Conservation (phyloP, 1,139 yeast species). For the Debaryomyces sp. region DNA sequence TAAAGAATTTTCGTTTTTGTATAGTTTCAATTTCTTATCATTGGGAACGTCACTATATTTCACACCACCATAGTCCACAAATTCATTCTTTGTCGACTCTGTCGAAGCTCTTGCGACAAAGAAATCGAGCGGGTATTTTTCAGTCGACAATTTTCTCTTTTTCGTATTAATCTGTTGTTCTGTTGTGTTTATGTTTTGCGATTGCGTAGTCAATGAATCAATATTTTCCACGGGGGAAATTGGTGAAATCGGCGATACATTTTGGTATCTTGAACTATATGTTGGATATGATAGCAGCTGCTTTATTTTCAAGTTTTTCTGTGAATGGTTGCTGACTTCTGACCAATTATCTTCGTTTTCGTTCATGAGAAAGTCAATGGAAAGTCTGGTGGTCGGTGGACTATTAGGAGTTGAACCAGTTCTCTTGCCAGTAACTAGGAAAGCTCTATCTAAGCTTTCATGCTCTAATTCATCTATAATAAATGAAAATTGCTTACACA, state of each 20-base stretch:
- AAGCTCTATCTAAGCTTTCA: not conserved
- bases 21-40: slow-evolving; percentile 52
- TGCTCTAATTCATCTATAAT: slow-evolving; percentile 53
- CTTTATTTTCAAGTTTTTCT: not conserved
- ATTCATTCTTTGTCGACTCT: not conserved
- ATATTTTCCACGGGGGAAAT: slow-evolving; percentile 33
- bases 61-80: not conserved
- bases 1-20: slow-evolving; percentile 55
- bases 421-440: slow-evolving; percentile 18
- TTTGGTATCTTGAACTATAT: not conserved
- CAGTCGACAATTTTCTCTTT: not conserved
- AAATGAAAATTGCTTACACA: slow-evolving; percentile 60
- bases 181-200: not conserved
- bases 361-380: slow-evolving; percentile 25
- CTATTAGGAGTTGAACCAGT: not conserved
- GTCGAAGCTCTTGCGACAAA: not conserved
- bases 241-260: slow-evolving; percentile 14
- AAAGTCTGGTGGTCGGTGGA: slow-evolving; percentile 10
- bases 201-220: slow-evolving; percentile 18
- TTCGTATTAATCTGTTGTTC: not conserved
- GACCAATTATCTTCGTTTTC: slow-evolving; percentile 5
- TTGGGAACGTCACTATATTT: slow-evolving; percentile 19
- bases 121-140: not conserved
- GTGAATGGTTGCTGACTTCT: not conserved
- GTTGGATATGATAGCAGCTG: not conserved